Evolutionary conservation across 805 yeast genomes (phyloP), one percentile per base, ranked within the genome.

Genomic region (Nakazawaea populi): DNA sequence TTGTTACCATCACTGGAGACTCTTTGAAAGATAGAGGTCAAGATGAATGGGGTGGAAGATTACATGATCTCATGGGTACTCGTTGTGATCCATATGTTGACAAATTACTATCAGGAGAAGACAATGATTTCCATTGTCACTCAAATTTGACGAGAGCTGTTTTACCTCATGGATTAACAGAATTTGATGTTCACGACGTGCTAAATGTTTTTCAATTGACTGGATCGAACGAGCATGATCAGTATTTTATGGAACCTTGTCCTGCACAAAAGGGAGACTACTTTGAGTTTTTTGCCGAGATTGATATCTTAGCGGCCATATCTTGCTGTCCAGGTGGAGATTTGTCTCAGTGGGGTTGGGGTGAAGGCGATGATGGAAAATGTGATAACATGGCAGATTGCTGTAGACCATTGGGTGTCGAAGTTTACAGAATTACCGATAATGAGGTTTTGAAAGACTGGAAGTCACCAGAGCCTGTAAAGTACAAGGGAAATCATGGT

Each of bases 271-370:
- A 69, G 42, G 78, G 73, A 11, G 88, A 83, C 58, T 80, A 78
- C 61, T 81, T 83, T 58, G 87, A 83, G 63, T 72, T 80, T 61
- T 83, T 81, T 64, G 87, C 87, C 4, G 88, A 83, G 58, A 78
- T 77, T 44, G 87, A 83, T 58, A 64, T 82, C 52, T 64, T 83
- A 46, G 79, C 83, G 56, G 87, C 87, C 7, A 73, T 83, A 45
- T 75, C 81, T 50, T 82, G 87, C 7, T 83, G 87, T 62, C 87
- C 87, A 4, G 88, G 87, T 46, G 88, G 88, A 31, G 87, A 82
- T 62, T 67, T 82, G 53, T 77, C 83, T 31, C 70, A 72, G 47
- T 83, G 87, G 87, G 86, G 80, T 44, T 83, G 88, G 88, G 87
- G 87, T 51, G 85, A 80, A 61, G 74, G 75, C 49, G 74, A 67